These are phyloP conservation scores for Diaporthe ilicicola DNA, from an alignment of 2,329 filamentous ascomycete species.

Conservation along the genomic window DNA sequence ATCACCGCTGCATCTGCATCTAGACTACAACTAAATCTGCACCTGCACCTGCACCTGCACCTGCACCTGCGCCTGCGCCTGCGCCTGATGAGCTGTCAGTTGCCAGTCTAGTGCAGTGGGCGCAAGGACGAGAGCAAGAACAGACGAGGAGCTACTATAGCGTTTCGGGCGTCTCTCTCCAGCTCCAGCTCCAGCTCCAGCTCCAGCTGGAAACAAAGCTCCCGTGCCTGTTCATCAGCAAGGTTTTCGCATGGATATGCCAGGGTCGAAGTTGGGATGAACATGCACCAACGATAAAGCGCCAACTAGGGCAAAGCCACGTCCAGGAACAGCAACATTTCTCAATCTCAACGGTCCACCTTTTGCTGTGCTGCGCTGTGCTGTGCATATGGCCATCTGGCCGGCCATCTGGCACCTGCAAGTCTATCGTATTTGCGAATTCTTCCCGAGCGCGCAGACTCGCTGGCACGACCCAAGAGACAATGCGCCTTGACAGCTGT, in stretches of 20 bases:
- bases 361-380: not conserved
- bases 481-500: slow-evolving; percentile 3
- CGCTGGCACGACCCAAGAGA: too few relatives aligned
- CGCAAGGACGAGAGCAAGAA: not conserved
- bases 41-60: not conserved
- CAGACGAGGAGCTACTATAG: not conserved
- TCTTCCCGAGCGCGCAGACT: not conserved
- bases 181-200: too few relatives aligned
- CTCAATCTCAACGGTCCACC: not conserved
- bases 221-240: not conserved
- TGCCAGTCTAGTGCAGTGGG: not conserved
- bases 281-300: not conserved
- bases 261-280: slow-evolving; percentile 24
- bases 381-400: not conserved
- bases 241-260: not conserved
- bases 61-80: not conserved
- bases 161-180: too few relatives aligned
- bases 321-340: slow-evolving; percentile 12
- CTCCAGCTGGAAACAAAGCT: not conserved
- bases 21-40: not conserved
- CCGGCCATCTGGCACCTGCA: not conserved
- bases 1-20: slow-evolving; percentile 4
- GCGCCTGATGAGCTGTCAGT: not conserved
- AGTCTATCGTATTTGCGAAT: not conserved
- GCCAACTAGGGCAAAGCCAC: slow-evolving; percentile 3